phyloP scores from a whole-genome alignment of 768 basidiomycete species.

The Ramaria rubella region DNA sequence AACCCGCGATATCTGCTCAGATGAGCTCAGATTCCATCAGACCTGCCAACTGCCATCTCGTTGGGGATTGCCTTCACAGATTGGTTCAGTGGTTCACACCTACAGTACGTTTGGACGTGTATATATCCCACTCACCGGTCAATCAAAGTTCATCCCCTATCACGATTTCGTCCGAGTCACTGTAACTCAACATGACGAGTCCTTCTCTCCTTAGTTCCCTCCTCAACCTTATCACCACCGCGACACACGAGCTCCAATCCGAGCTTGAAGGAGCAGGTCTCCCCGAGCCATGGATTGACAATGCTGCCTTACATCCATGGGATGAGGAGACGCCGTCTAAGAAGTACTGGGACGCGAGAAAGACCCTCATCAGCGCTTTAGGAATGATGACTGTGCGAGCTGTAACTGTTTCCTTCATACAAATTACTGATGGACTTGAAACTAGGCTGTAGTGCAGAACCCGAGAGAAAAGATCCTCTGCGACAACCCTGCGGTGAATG shows the following conservation, averaged over 20 bases:
- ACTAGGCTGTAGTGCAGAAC: constrained; percentile 10
- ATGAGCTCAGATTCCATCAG: too few species aligned
- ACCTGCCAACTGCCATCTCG: too few species aligned
- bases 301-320: constrained; percentile 4
- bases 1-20: too few species aligned
- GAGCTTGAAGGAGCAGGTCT: constrained; percentile 5
- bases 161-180: too few species aligned
- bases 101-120: too few species aligned
- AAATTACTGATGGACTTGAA: background rate
- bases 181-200: too few species aligned
- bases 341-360: constrained; percentile 7
- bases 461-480: constrained; percentile 8
- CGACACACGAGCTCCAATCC: background rate
- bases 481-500: background rate
- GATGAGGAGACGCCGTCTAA: constrained; percentile 2
- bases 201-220: constrained; percentile 4
- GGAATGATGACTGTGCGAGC: constrained; percentile 5
- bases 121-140: too few species aligned
- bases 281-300: constrained; percentile 5
- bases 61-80: too few species aligned
- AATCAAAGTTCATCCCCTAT: too few species aligned
- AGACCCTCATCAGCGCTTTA: constrained; percentile 5
- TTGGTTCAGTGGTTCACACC: too few species aligned
- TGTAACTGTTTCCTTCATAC: background rate
- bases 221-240: background rate